A percentile compares a stretch with the other conserved stretches of the same genome.
Evolutionary conservation across 1,139 yeast genomes (phyloP).

Genomic region (Zygosaccharomyces pseudobailii): DNA sequence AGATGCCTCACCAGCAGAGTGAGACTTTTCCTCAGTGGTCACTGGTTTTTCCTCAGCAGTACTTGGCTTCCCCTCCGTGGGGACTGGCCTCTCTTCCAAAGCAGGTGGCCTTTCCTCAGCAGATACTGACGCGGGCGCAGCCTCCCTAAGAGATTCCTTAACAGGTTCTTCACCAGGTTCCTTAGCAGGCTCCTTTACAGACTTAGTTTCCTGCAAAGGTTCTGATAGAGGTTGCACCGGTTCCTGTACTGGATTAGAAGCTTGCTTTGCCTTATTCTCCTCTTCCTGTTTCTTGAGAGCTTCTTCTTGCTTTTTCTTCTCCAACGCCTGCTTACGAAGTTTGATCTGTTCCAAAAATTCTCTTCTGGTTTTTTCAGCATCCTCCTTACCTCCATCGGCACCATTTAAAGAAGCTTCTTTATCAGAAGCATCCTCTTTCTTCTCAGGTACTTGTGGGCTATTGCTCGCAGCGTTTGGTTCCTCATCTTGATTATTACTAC

Average conservation of each 20-base stretch:
- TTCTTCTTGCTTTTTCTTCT: conserved; percentile 22
- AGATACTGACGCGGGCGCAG: not conserved
- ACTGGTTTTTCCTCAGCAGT: not conserved
- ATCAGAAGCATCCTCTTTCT: conserved; percentile 14
- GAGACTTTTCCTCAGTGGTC: not conserved
- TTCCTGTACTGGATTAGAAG: not conserved
- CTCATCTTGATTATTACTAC: conserved; percentile 6
- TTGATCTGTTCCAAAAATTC: conserved; percentile 26
- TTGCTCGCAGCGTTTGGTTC: conserved; percentile 11
- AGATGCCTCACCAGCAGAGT: not conserved
- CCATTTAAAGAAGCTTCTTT: conserved; percentile 7
- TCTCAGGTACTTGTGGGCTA: conserved; percentile 10
- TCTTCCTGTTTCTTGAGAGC: conserved; percentile 9
- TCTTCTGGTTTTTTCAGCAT: conserved; percentile 18
- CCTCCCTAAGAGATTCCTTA: not conserved
- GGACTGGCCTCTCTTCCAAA: not conserved
- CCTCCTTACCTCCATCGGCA: conserved; percentile 13
- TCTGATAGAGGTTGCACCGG: not conserved
- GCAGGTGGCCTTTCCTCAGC: not conserved
- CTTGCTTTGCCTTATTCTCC: conserved; percentile 1
- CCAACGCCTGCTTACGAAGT: conserved; percentile 25
- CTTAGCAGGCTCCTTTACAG: not conserved
- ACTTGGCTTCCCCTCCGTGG: not conserved
- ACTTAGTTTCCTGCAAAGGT: not conserved
- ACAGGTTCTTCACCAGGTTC: not conserved